Evolutionary conservation across 177 flowering plant genomes (phyloP).

Genomic region (Vitis hybrid): DNA sequence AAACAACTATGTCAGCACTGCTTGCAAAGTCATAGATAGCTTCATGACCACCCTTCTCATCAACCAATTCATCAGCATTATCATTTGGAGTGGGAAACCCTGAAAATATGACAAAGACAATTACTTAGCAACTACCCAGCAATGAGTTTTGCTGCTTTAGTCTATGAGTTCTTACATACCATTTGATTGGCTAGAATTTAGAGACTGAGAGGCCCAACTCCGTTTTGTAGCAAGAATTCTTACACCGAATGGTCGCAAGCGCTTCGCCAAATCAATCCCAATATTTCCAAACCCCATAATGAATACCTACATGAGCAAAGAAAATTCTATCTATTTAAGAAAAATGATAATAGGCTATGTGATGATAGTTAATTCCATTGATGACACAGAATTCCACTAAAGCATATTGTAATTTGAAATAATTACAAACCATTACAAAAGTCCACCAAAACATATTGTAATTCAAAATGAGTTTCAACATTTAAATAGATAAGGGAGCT

Average conservation of each 20-base stretch:
- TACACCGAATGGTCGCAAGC: constrained; percentile 84
- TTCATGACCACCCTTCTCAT: constrained; percentile 73
- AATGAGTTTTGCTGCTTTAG: not conserved
- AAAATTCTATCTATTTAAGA: not conserved
- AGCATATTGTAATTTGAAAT: no score
- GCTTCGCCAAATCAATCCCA: constrained; percentile 82
- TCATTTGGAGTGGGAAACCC: constrained; percentile 23
- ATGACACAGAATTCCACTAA: no score
- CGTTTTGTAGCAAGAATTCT: constrained; percentile 85
- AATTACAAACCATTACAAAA: no score
- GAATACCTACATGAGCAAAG: constrained; percentile 53
- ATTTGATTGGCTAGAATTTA: constrained; percentile 21
- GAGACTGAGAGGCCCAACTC: constrained; percentile 49
- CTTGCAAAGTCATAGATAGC: constrained; percentile 66
- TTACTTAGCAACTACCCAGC: constrained; percentile 10
- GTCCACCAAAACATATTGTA: no score
- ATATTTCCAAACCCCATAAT: constrained; percentile 88
- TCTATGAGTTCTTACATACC: constrained; percentile 29
- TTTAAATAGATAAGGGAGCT: no score
- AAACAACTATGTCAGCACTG: constrained; percentile 75
- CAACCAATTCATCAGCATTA: constrained; percentile 49
- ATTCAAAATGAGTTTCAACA: no score
- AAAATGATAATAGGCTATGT: no score
- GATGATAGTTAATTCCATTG: no score
- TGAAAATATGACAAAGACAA: constrained; percentile 17